phyloP scores from a whole-genome alignment of 768 basidiomycete genomes.

The Russula compacta region DNA sequence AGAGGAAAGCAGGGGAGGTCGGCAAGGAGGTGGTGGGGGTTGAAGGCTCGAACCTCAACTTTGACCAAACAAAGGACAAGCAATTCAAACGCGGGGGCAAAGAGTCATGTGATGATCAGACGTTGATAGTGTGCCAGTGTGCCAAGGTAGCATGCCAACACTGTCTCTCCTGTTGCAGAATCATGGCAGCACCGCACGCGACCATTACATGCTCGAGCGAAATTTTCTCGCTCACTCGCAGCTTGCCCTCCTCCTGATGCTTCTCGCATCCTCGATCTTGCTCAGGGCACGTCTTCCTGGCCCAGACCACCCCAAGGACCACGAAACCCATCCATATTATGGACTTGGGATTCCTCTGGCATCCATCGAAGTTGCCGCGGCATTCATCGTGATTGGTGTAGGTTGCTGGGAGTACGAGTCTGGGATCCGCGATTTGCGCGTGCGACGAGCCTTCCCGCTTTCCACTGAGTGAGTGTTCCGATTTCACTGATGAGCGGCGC shows the following conservation, averaged over 20 bases:
- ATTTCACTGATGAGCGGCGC: not conserved
- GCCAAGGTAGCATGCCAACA: too few species aligned
- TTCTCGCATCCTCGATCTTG: conserved; percentile 56
- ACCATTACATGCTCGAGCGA: conserved; percentile 72
- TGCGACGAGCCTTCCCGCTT: conserved; percentile 50
- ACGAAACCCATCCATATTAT: conserved; percentile 22
- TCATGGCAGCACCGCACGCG: conserved; percentile 45
- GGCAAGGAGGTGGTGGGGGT: not conserved
- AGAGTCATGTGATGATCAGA: conserved; percentile 3
- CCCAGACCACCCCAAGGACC: conserved; percentile 18
- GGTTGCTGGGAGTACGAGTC: conserved; percentile 61
- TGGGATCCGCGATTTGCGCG: conserved; percentile 46
- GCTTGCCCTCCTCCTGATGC: conserved; percentile 52
- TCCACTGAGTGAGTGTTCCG: conserved; percentile 42
- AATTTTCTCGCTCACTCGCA: conserved; percentile 64
- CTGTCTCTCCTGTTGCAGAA: conserved; percentile 13
- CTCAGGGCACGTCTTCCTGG: conserved; percentile 46
- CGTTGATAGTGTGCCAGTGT: too few species aligned
- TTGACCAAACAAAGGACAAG: conserved; percentile 12
- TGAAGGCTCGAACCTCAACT: not conserved
- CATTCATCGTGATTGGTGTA: conserved; percentile 44
- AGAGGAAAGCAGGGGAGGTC: not conserved
- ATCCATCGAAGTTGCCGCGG: conserved; percentile 42
- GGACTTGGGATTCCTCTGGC: conserved; percentile 39
- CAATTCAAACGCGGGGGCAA: not conserved